Conservation (phyloP, 139 green algal genomes). For the Microglena sp. region DNA sequence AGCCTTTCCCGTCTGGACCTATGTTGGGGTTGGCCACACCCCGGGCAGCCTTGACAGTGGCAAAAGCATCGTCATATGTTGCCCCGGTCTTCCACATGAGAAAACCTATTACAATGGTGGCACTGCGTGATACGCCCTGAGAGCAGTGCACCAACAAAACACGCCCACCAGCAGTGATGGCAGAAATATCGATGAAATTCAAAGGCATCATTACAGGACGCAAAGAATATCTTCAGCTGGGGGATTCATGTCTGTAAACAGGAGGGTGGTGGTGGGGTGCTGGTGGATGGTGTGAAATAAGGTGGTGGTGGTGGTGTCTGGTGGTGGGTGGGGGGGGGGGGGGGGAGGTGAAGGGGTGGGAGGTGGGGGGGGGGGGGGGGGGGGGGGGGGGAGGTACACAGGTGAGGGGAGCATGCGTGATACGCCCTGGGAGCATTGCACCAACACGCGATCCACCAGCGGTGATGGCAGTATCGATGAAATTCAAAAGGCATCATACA, state of each 20-base stretch:
- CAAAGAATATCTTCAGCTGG: constrained; percentile 76
- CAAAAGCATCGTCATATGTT: constrained; percentile 70
- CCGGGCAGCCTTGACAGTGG: constrained; percentile 60
- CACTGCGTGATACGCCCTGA: constrained; percentile 84
- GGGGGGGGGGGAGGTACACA: neutral
- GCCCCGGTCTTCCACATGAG: constrained; percentile 77
- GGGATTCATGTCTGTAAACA: constrained; percentile 51
- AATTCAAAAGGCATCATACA: neutral
- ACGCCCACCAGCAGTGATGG: constrained; percentile 33
- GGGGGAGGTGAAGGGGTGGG: neutral
- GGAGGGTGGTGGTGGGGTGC: neutral
- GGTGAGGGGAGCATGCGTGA: neutral
- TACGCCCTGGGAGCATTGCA: neutral
- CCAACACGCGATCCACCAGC: neutral
- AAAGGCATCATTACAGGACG: constrained; percentile 84
- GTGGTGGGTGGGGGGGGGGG: neutral
- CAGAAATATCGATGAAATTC: constrained; percentile 77
- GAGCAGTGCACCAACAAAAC: constrained; percentile 52
- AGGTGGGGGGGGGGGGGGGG: neutral
- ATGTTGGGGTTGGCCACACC: constrained; percentile 93
- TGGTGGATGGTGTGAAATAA: neutral
- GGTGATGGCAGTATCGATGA: neutral
- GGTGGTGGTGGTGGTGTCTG: neutral
- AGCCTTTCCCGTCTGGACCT: too few species aligned
- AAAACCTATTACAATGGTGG: constrained; percentile 82